These are phyloP conservation scores for Blepharisma stoltei DNA, from an alignment of 73 alveolate genomes.

Conservation along the genomic window DNA sequence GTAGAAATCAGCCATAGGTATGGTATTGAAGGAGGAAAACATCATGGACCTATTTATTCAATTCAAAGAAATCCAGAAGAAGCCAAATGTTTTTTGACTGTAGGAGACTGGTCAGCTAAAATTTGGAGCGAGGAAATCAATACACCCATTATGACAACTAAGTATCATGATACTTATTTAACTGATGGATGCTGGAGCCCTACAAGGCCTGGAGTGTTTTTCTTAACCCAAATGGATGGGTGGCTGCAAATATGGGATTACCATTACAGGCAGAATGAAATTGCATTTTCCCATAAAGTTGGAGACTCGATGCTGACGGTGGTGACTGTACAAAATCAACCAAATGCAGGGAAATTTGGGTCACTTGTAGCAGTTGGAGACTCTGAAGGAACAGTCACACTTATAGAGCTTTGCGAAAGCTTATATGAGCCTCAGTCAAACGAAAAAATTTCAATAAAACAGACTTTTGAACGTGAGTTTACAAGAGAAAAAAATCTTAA, in stretches of 20 bases:
- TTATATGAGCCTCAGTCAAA: slow-evolving; percentile 66
- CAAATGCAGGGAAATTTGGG: slow-evolving; percentile 49
- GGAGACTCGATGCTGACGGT: slow-evolving; percentile 49
- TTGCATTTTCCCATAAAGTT: slow-evolving; percentile 82
- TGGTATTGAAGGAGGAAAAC: slow-evolving; percentile 95
- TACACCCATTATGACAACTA: slow-evolving; percentile 96
- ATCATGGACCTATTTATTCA: slow-evolving; percentile 93
- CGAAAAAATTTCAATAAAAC: slow-evolving; percentile 70
- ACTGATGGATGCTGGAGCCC: slow-evolving; percentile 98
- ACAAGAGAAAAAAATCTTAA: slow-evolving; percentile 88
- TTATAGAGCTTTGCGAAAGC: slow-evolving; percentile 77
- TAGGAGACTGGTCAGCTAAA: slow-evolving; percentile 99
- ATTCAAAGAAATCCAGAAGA: slow-evolving; percentile 92
- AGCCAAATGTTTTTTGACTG: slow-evolving; percentile 92
- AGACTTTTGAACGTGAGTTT: slow-evolving; percentile 84
- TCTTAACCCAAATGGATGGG: slow-evolving; percentile 86
- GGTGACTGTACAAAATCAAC: slow-evolving; percentile 46
- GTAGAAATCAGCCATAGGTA: slow-evolving; percentile 90
- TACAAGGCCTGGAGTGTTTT: slow-evolving; percentile 94
- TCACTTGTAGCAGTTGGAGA: slow-evolving; percentile 87
- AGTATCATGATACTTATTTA: slow-evolving; percentile 84
- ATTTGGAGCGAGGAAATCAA: slow-evolving; percentile 97
- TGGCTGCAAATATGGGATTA: slow-evolving; percentile 92
- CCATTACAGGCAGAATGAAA: slow-evolving; percentile 87
- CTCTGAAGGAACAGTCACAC: slow-evolving; percentile 89